Conservation (phyloP, 495 filamentous ascomycete species). For the Xylaria castorea region DNA sequence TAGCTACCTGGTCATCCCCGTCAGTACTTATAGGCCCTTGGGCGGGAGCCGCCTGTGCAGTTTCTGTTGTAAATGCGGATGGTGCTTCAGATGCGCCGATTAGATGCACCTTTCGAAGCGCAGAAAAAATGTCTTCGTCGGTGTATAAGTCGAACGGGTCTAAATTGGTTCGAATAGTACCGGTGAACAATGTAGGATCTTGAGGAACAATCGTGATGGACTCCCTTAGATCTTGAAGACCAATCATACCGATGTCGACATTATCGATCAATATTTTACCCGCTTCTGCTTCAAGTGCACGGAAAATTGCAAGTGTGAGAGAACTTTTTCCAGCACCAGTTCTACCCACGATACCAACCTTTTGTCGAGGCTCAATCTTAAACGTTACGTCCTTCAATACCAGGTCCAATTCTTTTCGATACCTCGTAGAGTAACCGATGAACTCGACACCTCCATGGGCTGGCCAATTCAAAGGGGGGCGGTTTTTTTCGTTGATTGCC, state of each 20-base stretch:
- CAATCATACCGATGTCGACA: constrained; percentile 86
- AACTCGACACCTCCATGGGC: constrained; percentile 87
- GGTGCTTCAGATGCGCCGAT: constrained; percentile 67
- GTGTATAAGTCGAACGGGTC: constrained; percentile 93
- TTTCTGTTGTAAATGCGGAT: constrained; percentile 18
- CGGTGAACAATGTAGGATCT: constrained; percentile 96
- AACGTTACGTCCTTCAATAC: constrained; percentile 87
- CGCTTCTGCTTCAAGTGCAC: constrained; percentile 90
- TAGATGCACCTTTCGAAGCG: constrained; percentile 88
- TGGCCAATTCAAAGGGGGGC: constrained; percentile 83
- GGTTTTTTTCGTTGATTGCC: constrained; percentile 76
- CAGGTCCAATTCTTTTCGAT: constrained; percentile 83
- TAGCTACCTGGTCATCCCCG: constrained; percentile 29
- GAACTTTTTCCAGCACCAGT: constrained; percentile 99
- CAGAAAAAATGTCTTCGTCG: constrained; percentile 88
- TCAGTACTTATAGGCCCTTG: constrained; percentile 29
- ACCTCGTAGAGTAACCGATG: constrained; percentile 84
- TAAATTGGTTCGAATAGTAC: constrained; percentile 92
- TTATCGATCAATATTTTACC: constrained; percentile 92
- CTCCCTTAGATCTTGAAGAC: constrained; percentile 88
- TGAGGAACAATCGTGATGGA: constrained; percentile 98
- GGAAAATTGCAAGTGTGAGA: constrained; percentile 92
- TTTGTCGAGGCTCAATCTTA: constrained; percentile 84
- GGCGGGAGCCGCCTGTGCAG: constrained; percentile 7
- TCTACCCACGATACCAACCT: constrained; percentile 94